A percentile compares a stretch with the other conserved stretches of the same genome.
Conservation (phyloP, 345 rosid genomes). For the Angophora floribunda region DNA sequence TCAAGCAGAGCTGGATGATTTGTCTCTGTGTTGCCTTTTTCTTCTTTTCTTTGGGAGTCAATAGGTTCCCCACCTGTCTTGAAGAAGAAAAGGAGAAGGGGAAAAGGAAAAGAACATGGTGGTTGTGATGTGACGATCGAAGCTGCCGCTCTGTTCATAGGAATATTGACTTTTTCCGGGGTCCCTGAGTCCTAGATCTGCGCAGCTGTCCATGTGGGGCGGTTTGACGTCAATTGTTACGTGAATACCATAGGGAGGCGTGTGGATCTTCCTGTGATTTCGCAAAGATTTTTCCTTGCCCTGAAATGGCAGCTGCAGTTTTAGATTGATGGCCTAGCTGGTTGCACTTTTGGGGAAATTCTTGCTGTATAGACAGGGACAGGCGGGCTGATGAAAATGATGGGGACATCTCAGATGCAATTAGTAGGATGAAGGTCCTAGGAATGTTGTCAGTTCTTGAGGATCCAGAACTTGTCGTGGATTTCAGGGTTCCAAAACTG, state of each 20-base stretch:
- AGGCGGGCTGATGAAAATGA: background rate
- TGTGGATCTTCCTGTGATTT: background rate
- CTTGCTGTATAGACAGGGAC: background rate
- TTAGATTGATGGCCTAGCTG: background rate
- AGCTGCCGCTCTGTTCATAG: background rate
- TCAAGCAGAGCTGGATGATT: background rate
- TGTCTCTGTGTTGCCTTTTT: background rate
- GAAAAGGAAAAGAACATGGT: background rate
- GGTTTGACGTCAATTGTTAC: background rate
- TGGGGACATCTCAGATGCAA: background rate
- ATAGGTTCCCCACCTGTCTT: background rate
- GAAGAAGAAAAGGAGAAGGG: background rate
- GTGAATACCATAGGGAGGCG: background rate
- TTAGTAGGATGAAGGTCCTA: background rate
- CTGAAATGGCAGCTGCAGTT: background rate
- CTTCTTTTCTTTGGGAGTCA: background rate
- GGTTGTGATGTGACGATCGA: background rate
- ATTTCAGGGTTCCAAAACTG: background rate
- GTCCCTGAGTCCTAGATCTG: background rate
- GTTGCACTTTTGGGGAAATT: background rate
- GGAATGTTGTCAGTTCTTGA: background rate
- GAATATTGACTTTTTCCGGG: background rate
- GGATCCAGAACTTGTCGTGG: background rate
- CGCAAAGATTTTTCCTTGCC: background rate
- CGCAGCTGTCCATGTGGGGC: background rate